Evolutionary conservation across 805 yeast species (phyloP), one percentile per base, ranked within the genome.

Genomic region (Lachancea meyersii): DNA sequence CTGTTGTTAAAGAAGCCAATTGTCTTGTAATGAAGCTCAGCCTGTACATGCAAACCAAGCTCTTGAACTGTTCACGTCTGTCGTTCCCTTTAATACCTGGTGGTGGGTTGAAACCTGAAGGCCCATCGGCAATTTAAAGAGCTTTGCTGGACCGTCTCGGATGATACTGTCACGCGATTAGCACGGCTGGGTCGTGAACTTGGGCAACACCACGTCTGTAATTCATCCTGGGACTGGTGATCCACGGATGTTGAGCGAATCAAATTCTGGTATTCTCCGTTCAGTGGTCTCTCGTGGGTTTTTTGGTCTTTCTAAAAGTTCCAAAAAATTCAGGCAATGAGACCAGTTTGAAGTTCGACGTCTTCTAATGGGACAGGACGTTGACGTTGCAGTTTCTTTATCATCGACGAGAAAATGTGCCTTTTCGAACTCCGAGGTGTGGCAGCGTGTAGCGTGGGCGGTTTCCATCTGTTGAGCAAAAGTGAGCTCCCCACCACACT

Each of bases 401-500:
- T 19, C 31, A 19, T 22, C 18, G 32, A 9, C 13, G 28, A 20
- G 34, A 33, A 28, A 30, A 31, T 16, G 14, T 32, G 10, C 14
- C 14, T 31, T 8, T 22, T 31, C 21, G 13, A n/a, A 11, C 18
- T 10, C 7, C 17, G 13, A 9, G 18, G 9, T 21, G n/a, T 13
- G 4, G 6, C 20, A 13, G 37, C 17, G 20, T 20, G 28, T 11
- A 46, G 31, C 18, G 24, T 16, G 5, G 58, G 61, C 11, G 73
- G 67, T 27, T 54, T 71, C 88, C 91, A 87, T 36, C 67, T 65
- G 57, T 82, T 84, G 53, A 91, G 68, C 53, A 78, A 60, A 46
- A 91, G 68, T 0, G 96, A 87, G 48, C 85, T 84, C 35, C 82
- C 54, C 21, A 93, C 89, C 18, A 91, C 97, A 53, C 95, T 84